Percentiles rank a stretch among this genome's conserved stretches.
phyloP scores from a whole-genome alignment of 2,329 filamentous ascomycete species.

The Hymenoscyphus scutula region DNA sequence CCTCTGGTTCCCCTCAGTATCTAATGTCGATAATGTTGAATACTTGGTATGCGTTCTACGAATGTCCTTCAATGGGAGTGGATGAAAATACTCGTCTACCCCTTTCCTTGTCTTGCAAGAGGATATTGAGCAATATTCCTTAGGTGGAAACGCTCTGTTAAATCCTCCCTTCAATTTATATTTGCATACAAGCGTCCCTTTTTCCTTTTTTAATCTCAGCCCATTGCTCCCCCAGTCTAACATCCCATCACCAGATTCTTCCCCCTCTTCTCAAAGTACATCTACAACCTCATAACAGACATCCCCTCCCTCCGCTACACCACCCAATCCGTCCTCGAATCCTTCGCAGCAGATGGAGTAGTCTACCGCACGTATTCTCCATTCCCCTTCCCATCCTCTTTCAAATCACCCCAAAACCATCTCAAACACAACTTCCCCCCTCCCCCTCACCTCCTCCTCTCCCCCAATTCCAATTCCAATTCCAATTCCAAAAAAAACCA shows the following conservation, averaged over 20 bases:
- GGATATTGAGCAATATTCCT: too few species aligned
- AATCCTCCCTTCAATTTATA: background rate
- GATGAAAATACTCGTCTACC: background rate
- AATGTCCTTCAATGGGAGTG: background rate
- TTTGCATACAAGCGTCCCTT: background rate
- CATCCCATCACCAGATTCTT: constrained; percentile 60
- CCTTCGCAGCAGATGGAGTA: constrained; percentile 70
- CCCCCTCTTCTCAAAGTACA: constrained; percentile 73
- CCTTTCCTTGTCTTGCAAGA: background rate
- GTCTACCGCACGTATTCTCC: constrained; percentile 48
- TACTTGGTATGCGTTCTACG: background rate
- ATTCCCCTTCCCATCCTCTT: too few species aligned
- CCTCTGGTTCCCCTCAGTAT: constrained; percentile 5
- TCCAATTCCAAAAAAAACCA: too few species aligned
- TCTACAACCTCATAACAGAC: constrained; percentile 72
- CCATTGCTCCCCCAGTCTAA: background rate
- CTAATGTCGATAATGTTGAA: background rate
- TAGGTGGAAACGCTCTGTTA: too few species aligned
- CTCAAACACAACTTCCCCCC: too few species aligned
- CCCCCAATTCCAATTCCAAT: too few species aligned
- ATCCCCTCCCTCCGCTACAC: constrained; percentile 57
- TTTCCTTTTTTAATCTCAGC: background rate
- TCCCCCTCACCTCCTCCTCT: too few species aligned
- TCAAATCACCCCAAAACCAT: too few species aligned
- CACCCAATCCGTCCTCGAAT: constrained; percentile 61